phyloP scores from a whole-genome alignment of 2,329 filamentous ascomycete species.

The Herpotrichia juniperi region DNA sequence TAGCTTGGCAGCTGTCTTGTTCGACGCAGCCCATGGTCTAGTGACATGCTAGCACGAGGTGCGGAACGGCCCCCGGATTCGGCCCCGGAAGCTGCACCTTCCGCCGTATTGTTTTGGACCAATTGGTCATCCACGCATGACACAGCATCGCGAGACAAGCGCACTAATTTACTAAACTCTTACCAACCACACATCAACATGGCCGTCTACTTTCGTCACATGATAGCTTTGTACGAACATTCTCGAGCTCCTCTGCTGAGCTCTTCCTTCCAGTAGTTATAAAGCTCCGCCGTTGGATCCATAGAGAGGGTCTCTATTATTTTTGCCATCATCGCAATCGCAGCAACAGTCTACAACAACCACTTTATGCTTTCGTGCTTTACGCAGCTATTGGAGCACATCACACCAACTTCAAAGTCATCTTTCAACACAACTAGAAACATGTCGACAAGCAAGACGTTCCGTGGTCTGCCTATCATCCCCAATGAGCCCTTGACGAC shows the following conservation, averaged over 20 bases:
- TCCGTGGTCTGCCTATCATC: conserved; percentile 58
- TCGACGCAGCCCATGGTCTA: too few species aligned
- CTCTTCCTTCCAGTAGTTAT: too few species aligned
- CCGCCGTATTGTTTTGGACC: too few species aligned
- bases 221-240: conserved; percentile 27
- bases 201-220: conserved; percentile 19
- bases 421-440: conserved; percentile 21
- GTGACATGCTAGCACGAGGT: too few species aligned
- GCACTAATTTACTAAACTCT: conserved; percentile 38
- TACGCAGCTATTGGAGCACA: conserved; percentile 34
- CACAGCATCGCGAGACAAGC: too few species aligned
- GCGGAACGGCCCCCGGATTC: too few species aligned
- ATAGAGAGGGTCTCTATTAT: conserved; percentile 51
- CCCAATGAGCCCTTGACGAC: conserved; percentile 47
- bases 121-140: too few species aligned
- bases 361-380: conserved; percentile 51
- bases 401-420: too few species aligned
- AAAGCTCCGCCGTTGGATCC: conserved; percentile 35
- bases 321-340: conserved; percentile 50
- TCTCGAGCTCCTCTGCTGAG: conserved; percentile 27
- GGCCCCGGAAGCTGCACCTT: too few species aligned
- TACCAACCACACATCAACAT: conserved; percentile 30
- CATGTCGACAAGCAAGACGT: conserved; percentile 33
- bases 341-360: conserved; percentile 44
- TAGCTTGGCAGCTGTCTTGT: too few species aligned